phyloP scores from a whole-genome alignment of 345 rosid species.

The Firmiana major region DNA sequence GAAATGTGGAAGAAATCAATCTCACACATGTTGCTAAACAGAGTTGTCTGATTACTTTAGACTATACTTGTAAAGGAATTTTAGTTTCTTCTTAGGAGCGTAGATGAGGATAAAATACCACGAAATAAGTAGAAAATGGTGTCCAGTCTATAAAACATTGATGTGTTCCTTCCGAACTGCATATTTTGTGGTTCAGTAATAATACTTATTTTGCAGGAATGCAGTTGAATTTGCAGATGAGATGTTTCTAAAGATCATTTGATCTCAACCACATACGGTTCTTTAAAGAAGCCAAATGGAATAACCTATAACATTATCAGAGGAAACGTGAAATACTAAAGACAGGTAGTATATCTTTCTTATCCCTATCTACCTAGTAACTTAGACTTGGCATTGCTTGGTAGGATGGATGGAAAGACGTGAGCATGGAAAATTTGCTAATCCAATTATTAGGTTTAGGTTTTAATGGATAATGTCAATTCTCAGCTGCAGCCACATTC shows the following conservation, averaged over 20 bases:
- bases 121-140: not conserved
- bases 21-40: not conserved
- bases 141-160: not conserved
- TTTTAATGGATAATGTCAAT: no score
- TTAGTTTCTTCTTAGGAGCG: not conserved
- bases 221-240: not conserved
- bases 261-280: not conserved
- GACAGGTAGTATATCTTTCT: no score
- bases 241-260: not conserved
- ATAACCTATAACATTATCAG: not conserved
- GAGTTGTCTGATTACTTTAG: not conserved
- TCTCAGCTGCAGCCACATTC: no score
- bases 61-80: not conserved
- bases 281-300: not conserved
- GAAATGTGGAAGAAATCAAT: not conserved
- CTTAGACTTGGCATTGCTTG: no score
- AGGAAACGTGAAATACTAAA: not conserved
- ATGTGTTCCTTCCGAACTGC: not conserved
- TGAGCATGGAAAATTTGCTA: no score
- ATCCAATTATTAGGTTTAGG: no score
- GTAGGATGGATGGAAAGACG: no score
- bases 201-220: not conserved
- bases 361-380: no score
- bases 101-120: not conserved
- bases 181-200: not conserved